Base-by-base conservation (phyloP, 2,329 filamentous ascomycete species). In the Ceratocystis colombiana region DNA sequence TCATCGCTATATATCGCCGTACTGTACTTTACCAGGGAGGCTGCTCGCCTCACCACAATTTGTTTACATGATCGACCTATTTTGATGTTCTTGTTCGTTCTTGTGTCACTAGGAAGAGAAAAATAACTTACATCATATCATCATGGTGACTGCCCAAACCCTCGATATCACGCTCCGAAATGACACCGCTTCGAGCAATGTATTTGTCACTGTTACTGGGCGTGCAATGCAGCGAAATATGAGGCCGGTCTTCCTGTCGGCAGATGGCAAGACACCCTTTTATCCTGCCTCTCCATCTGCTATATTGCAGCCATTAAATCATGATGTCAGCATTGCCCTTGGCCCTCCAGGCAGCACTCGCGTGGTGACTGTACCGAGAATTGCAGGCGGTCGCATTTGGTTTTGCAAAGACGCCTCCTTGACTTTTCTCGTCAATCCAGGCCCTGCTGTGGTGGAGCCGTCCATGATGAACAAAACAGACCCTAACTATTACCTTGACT, bases 351-450 rank as follows among this genome's bases (percentile, higher is more conserved):
- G 88, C 5, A 76, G 78, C 55, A 82, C 81, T 0, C 82, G 77
- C 33, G 82, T 78, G 2, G 77, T 88, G 28, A 85, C 82, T 0
- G 84, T 91, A 68, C 88, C 88, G 10, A 85, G 85, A 68, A 79
- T 90, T 30, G 86, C 82, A 2, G 88, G 87, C 25, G 88, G 83
- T 1, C 82, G 88, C 64, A 83, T 91, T 73, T 92, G 87, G 85
- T 88, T 89, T 74, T 84, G 80, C 66, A 77, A 83, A 68, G 82
- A 82, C 70, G 76, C 76, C 57, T 80, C 80, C 45, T 78, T 91
- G 62, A 84, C 79, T 0, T 92, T 92, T 74, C 77, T 83, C 12
- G 74, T 91, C 64, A 92, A 92, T 74, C 86, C 84, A 30, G 85
- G 84, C 17, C 85, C 88, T 5, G 86, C 83, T 1, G 79, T 92